Evolutionary conservation across 164 flowering plant genomes (phyloP).

Genomic region (Nymphaea colorata): DNA sequence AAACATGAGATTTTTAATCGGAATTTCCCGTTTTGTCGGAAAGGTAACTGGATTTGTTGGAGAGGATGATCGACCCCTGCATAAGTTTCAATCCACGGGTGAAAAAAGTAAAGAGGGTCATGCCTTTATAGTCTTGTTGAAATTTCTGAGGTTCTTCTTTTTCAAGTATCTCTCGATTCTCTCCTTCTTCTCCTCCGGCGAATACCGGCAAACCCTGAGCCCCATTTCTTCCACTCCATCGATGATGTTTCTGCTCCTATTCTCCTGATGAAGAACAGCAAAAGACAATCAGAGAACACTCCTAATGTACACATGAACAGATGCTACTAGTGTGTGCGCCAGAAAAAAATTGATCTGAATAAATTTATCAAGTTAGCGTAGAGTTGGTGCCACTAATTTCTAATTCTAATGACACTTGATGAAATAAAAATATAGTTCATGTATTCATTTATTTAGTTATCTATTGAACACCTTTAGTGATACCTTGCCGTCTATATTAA

Average conservation of each 20-base stretch:
- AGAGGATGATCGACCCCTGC: not conserved
- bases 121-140: slow-evolving; percentile 83
- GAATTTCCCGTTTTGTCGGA: no score
- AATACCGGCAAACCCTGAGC: slow-evolving; percentile 40
- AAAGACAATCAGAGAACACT: not conserved
- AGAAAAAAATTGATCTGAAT: not conserved
- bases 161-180: slow-evolving; percentile 62
- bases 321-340: not conserved
- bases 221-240: not conserved
- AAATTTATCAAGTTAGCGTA: not conserved
- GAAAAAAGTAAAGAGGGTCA: not conserved
- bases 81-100: no score
- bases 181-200: slow-evolving; percentile 65
- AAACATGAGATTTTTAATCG: no score
- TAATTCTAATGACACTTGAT: no score
- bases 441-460: no score
- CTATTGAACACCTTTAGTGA: no score
- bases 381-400: not conserved
- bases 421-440: no score
- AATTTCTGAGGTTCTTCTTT: slow-evolving; percentile 83
- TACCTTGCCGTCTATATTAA: no score
- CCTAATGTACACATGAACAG: not conserved
- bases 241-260: not conserved
- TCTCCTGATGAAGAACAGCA: not conserved
- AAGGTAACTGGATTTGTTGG: no score